Evolutionary conservation across 2,329 filamentous ascomycete species (phyloP).

Genomic region (Arthrobotrys sphaeroides): DNA sequence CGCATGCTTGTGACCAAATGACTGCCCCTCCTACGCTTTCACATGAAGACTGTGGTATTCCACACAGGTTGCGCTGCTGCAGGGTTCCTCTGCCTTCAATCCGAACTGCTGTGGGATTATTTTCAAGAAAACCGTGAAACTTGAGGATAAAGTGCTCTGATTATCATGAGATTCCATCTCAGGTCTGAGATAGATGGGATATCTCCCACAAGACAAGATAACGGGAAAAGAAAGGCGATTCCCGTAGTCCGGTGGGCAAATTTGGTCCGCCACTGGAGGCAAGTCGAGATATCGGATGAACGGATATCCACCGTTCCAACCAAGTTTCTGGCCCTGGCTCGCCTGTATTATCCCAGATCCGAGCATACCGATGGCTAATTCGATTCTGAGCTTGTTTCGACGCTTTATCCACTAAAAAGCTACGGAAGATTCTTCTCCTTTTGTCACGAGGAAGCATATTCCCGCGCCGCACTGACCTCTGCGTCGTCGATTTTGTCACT

Average conservation of each 20-base stretch:
- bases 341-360: slow-evolving; percentile 19
- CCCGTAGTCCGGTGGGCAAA: slow-evolving; percentile 40
- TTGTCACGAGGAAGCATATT: background rate
- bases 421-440: slow-evolving; percentile 2
- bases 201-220: background rate
- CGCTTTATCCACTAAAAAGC: background rate
- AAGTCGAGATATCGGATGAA: slow-evolving; percentile 42
- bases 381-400: slow-evolving; percentile 9
- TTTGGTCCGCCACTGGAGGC: background rate
- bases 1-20: background rate
- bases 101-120: slow-evolving; percentile 3
- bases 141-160: background rate
- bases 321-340: slow-evolving; percentile 16
- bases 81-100: slow-evolving; percentile 21
- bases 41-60: slow-evolving; percentile 24
- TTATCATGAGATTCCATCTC: slow-evolving; percentile 12
- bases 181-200: background rate
- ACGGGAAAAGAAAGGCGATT: slow-evolving; percentile 1
- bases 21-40: background rate
- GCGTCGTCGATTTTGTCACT: background rate
- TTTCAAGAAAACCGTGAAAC: background rate
- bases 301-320: slow-evolving; percentile 23
- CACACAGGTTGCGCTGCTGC: slow-evolving; percentile 3
- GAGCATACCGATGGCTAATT: slow-evolving; percentile 19
- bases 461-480: slow-evolving; percentile 17